phyloP scores from a whole-genome alignment of 768 basidiomycete species.

The Mycena capillaripes region DNA sequence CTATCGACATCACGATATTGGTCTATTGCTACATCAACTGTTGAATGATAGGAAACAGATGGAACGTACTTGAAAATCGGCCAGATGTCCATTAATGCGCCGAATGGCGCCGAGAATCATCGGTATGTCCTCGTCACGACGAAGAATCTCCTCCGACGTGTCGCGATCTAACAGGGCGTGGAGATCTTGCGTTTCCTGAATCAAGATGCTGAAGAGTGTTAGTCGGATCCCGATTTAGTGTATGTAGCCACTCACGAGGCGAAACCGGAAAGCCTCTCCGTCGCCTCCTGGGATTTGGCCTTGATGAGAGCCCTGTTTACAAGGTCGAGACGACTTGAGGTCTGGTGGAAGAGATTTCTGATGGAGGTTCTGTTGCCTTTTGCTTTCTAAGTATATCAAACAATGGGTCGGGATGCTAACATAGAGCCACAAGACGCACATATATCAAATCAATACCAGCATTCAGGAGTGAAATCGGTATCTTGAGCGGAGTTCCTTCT shows the following conservation, averaged over 20 bases:
- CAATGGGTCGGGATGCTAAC: too few relatives aligned
- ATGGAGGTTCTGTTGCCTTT: background rate
- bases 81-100: constrained; percentile 22
- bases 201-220: background rate
- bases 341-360: background rate
- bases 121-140: constrained; percentile 27
- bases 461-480: constrained; percentile 31
- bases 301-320: background rate
- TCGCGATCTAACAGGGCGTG: background rate
- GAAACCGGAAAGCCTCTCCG: background rate
- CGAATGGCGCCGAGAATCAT: constrained; percentile 18
- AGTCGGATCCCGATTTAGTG: background rate
- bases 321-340: background rate
- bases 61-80: constrained; percentile 32
- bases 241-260: background rate
- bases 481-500: constrained; percentile 27
- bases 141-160: constrained; percentile 11
- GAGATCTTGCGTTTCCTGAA: background rate
- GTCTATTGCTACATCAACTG: background rate
- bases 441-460: constrained; percentile 25
- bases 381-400: background rate
- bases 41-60: background rate
- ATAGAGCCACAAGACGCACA: constrained; percentile 10
- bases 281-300: background rate
- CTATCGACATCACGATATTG: background rate